phyloP scores from a whole-genome alignment of 306 rosid species.

The Ormosia emarginata region DNA sequence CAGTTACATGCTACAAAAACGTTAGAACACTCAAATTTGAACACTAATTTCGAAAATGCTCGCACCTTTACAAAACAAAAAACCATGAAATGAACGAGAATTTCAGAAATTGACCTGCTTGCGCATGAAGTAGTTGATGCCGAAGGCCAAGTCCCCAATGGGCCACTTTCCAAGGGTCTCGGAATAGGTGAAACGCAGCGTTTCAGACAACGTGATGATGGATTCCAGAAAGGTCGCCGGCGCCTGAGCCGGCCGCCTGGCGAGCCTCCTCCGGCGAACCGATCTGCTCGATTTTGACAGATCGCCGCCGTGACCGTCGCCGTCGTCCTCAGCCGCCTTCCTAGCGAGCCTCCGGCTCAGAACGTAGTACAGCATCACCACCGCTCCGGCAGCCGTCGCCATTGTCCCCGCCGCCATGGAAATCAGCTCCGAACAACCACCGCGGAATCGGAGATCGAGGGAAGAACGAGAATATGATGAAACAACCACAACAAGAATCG shows the following conservation, averaged over 20 bases:
- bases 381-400: conserved; percentile 96
- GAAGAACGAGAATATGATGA: not conserved
- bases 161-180: conserved; percentile 98
- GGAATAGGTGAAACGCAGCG: conserved; percentile 81
- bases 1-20: not conserved
- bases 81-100: not conserved
- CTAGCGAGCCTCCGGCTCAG: conserved; percentile 47
- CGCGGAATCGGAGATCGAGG: not conserved
- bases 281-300: conserved; percentile 64
- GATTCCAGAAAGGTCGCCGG: conserved; percentile 91
- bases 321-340: conserved; percentile 32
- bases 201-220: conserved; percentile 72
- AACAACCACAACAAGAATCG: not conserved
- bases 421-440: not conserved
- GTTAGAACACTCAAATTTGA: not conserved
- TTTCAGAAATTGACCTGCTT: conserved; percentile 57
- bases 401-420: conserved; percentile 89
- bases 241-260: conserved; percentile 93
- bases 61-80: not conserved
- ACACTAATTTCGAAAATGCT: not conserved
- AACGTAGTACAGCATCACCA: conserved; percentile 60
- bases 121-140: conserved; percentile 87
- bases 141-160: conserved; percentile 97
- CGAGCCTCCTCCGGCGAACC: conserved; percentile 50
- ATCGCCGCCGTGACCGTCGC: conserved; percentile 43